Evolutionary conservation across 768 basidiomycete species (phyloP).

Genomic region (Trametes coccinea): DNA sequence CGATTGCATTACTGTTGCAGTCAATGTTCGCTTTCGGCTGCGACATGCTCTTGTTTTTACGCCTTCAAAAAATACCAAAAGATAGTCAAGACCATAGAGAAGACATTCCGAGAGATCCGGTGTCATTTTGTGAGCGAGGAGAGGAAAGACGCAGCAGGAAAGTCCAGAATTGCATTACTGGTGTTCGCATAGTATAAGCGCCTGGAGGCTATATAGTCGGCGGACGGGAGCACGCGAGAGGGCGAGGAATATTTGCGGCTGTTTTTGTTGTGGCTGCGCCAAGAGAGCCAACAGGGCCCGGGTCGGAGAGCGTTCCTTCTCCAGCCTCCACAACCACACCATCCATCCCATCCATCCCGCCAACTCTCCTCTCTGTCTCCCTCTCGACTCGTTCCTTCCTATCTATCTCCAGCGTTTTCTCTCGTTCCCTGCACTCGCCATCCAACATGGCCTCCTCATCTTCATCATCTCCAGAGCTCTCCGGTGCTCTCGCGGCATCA

Average conservation of each 20-base stretch:
- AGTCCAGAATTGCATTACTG: no score
- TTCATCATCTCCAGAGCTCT: constrained; percentile 76
- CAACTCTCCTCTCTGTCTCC: neutral
- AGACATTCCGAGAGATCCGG: no score
- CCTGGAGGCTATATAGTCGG: no score
- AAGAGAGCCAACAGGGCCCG: constrained; percentile 18
- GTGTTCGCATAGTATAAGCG: no score
- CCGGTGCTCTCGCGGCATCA: constrained; percentile 45
- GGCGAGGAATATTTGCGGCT: constrained; percentile 12
- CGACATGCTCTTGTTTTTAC: no score
- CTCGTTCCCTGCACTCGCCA: constrained; percentile 22
- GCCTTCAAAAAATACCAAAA: no score
- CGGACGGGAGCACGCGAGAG: neutral
- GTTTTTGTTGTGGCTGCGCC: constrained; percentile 19
- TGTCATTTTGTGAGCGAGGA: no score
- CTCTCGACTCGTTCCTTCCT: constrained; percentile 21
- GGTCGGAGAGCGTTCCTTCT: constrained; percentile 17
- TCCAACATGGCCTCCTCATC: constrained; percentile 71
- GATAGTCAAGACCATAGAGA: no score
- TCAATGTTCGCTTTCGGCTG: no score
- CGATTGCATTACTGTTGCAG: no score
- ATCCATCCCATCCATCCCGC: constrained; percentile 18
- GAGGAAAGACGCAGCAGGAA: no score
- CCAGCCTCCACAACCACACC: constrained; percentile 23
- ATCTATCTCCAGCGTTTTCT: constrained; percentile 30